phyloP scores from a whole-genome alignment of 305 asterid species.

The Solanum hybrid region DNA sequence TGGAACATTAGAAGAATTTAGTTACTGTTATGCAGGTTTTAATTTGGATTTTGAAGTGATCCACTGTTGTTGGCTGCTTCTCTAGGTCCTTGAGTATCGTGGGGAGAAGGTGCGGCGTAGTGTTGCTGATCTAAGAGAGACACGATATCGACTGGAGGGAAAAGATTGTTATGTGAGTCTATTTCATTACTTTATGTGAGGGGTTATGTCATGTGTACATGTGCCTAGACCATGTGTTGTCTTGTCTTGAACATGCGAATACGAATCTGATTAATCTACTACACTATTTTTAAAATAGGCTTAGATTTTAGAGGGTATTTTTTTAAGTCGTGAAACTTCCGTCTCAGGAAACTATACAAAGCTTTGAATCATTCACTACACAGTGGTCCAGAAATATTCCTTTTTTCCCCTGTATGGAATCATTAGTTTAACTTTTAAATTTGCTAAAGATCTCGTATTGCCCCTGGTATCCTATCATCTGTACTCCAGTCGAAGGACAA shows the following conservation, averaged over 20 bases:
- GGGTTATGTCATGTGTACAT: neutral
- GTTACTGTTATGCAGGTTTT: neutral
- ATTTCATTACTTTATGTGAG: conserved; percentile 6
- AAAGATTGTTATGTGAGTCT: conserved; percentile 95
- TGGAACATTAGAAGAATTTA: neutral
- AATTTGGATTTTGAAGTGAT: conserved; percentile 4
- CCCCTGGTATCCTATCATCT: neutral
- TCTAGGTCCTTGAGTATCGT: conserved; percentile 82
- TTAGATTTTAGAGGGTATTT: neutral
- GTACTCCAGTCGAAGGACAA: neutral
- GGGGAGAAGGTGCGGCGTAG: conserved; percentile 89
- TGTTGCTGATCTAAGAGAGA: conserved; percentile 86
- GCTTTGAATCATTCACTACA: neutral
- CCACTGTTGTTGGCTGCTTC: conserved; percentile 9
- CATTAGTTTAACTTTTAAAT: neutral
- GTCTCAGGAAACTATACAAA: neutral
- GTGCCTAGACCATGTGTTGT: neutral
- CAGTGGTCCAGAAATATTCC: neutral
- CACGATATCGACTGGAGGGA: conserved; percentile 55
- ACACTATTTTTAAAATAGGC: neutral
- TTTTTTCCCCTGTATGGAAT: neutral
- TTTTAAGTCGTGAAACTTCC: neutral
- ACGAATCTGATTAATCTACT: neutral
- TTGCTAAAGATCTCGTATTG: neutral
- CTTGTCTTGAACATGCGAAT: neutral